Percentiles rank a stretch among this genome's conserved stretches.
Evolutionary conservation across 495 filamentous ascomycete species (phyloP).

Genomic region (Penicillium cinerascens): DNA sequence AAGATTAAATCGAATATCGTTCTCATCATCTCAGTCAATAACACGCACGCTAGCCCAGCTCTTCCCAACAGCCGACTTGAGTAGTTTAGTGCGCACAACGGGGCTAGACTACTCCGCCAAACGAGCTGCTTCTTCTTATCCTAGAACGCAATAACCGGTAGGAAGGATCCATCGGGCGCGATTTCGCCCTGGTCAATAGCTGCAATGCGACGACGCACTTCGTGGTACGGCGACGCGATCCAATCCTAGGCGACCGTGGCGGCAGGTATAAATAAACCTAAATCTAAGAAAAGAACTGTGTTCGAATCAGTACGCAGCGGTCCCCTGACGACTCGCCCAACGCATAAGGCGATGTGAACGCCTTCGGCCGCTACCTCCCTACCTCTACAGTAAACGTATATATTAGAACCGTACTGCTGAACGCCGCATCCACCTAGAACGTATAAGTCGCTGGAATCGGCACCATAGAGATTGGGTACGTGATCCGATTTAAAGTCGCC

Average conservation of each 20-base stretch:
- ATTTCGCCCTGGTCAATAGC: conserved; percentile 32
- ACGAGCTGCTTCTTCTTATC: conserved; percentile 62
- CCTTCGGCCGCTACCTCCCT: conserved; percentile 18
- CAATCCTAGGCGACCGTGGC: no score
- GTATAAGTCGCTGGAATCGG: conserved; percentile 17
- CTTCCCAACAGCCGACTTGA: conserved; percentile 41
- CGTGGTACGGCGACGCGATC: conserved; percentile 53
- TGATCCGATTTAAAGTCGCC: conserved; percentile 20
- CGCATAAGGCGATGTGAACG: conserved; percentile 5
- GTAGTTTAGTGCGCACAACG: conserved; percentile 40
- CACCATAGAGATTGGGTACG: conserved; percentile 19
- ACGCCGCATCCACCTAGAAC: conserved; percentile 13
- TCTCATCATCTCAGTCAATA: conserved; percentile 45
- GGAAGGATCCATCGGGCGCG: conserved; percentile 8
- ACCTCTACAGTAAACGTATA: conserved; percentile 10
- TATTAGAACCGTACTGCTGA: conserved; percentile 16
- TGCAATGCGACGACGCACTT: conserved; percentile 42
- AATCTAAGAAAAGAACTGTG: conserved; percentile 1
- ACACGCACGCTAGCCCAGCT: conserved; percentile 52
- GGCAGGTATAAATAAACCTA: no score
- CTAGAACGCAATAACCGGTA: conserved; percentile 24
- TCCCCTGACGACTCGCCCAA: neutral
- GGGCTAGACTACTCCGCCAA: conserved; percentile 59
- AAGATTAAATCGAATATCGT: conserved; percentile 34
- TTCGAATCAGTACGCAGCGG: neutral